Evolutionary conservation across 768 basidiomycete species (phyloP).

Genomic region (Leccinellum albellum): DNA sequence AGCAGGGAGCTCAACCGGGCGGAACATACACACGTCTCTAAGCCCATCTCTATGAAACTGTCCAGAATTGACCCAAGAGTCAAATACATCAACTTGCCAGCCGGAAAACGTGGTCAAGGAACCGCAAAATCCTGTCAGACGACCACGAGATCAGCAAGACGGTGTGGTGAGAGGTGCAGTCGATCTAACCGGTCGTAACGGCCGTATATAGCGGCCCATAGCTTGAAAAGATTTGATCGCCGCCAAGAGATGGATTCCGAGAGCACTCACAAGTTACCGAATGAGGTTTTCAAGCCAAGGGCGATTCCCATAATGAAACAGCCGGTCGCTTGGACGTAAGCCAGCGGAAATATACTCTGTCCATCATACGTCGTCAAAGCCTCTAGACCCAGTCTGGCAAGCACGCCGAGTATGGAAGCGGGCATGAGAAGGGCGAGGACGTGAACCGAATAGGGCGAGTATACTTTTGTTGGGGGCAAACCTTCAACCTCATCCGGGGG

Average conservation of each 20-base stretch:
- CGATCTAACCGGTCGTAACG: constrained; percentile 68
- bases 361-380: constrained; percentile 76
- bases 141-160: not conserved
- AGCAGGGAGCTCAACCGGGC: not conserved
- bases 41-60: constrained; percentile 59
- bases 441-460: constrained; percentile 55
- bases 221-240: constrained; percentile 37
- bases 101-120: constrained; percentile 95
- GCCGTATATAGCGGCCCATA: constrained; percentile 88
- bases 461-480: constrained; percentile 35
- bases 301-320: constrained; percentile 90
- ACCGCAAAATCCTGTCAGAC: constrained; percentile 77
- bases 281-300: constrained; percentile 63
- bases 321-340: constrained; percentile 83
- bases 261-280: constrained; percentile 67
- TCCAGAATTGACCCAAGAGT: constrained; percentile 74
- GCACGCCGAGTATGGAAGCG: constrained; percentile 78
- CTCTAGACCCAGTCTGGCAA: constrained; percentile 74
- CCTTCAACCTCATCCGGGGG: constrained; percentile 35
- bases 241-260: constrained; percentile 5
- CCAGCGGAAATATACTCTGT: constrained; percentile 71
- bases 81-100: constrained; percentile 89
- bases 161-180: not conserved
- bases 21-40: constrained; percentile 53
- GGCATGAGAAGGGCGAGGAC: constrained; percentile 73